Base-by-base conservation (phyloP, 768 basidiomycete genomes). In the Suillus cothurnatus region DNA sequence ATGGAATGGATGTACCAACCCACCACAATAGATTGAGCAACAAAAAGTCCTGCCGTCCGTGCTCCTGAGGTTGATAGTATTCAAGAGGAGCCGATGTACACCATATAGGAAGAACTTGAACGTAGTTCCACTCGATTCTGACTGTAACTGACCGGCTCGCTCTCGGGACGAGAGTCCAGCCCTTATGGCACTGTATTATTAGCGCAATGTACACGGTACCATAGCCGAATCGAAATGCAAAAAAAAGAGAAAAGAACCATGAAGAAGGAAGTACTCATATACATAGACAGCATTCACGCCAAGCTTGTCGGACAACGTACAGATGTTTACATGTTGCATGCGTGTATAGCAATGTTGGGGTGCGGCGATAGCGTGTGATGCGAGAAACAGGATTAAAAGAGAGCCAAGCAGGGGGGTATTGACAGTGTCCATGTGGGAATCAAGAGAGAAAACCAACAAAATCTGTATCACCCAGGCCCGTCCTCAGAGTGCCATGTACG, bases 1-100 rank as follows among this genome's bases (percentile, higher is more conserved):
- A 92, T 73, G 93, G 94, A 12, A 95, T 92, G 38, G 94, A 96
- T 73, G 92, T 95, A 4, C 96, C 95, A 74, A 94, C 95, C 68
- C 94, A 96, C 75, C 79, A 94, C 59, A 94, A 95, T 74, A 84
- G 90, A 55, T 82, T 91, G 11, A 93, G 91, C 73, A 93, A 89
- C 70, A 81, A 87, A 28, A 92, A 94, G 77, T 92, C 56, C 90
- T 84, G 31, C 90, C 76, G 70, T 60, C 28, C 15, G 36, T 26
- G 31, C 50, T 55, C 38, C 5, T 21, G 39, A 14, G 19, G 28
- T 12, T 43, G 17, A 39, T 39, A 17, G 28, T 39, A 28, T 58
- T 19, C n/a, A n/a, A 38, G 38, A 19, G 15, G 23, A 39, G 11
- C 4, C 4, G 38, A 19, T 53, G 9, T 21, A 32, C 52, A 57